Evolutionary conservation across 2,329 filamentous ascomycete species (phyloP).

Genomic region (Neonectria magnoliae): DNA sequence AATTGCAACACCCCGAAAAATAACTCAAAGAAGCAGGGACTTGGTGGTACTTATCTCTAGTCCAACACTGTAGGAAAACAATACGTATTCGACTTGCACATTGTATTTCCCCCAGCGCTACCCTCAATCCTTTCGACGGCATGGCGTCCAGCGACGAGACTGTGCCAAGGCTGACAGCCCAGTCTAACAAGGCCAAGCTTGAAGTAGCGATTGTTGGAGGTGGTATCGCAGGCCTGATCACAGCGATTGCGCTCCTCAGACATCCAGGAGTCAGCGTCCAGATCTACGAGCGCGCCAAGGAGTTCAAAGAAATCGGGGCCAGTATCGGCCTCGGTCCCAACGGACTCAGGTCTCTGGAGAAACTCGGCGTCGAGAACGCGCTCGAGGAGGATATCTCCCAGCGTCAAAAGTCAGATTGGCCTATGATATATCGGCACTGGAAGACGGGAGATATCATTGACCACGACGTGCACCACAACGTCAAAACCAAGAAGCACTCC

Average conservation of each 20-base stretch:
- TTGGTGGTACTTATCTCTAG: background rate
- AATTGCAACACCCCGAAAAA: background rate
- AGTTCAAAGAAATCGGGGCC: constrained; percentile 59
- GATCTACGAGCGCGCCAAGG: constrained; percentile 59
- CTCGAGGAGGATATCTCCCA: constrained; percentile 53
- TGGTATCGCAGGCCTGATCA: constrained; percentile 60
- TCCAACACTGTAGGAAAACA: background rate
- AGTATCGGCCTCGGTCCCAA: constrained; percentile 63
- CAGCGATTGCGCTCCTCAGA: constrained; percentile 56
- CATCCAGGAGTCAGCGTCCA: constrained; percentile 56
- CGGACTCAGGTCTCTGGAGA: constrained; percentile 61
- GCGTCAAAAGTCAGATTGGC: constrained; percentile 52
- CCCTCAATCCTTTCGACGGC: background rate
- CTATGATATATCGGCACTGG: constrained; percentile 57
- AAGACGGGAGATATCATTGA: constrained; percentile 35
- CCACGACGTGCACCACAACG: constrained; percentile 46
- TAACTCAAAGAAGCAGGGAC: background rate
- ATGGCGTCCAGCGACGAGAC: background rate
- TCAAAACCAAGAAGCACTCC: constrained; percentile 55
- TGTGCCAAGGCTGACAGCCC: background rate
- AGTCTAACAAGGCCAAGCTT: constrained; percentile 36
- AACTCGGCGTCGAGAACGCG: constrained; percentile 59
- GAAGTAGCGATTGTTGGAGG: constrained; percentile 59
- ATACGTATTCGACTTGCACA: background rate
- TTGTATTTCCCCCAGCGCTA: no score